Evolutionary conservation across 306 rosid species (phyloP).

Genomic region (Quercus wislizeni): DNA sequence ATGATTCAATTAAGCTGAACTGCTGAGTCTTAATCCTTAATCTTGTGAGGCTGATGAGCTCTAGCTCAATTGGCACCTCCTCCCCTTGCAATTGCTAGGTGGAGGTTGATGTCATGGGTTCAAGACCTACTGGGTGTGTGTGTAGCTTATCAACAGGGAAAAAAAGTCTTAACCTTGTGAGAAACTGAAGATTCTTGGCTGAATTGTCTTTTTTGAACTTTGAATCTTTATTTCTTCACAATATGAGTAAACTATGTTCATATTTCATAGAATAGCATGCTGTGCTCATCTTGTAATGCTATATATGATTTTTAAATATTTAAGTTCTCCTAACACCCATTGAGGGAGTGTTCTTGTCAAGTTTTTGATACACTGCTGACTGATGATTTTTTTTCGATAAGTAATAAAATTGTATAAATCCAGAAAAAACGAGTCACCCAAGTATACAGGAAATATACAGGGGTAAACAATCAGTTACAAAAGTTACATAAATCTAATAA

Average conservation of each 20-base stretch:
- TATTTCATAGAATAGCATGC: not conserved
- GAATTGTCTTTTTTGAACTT: conserved; percentile 11
- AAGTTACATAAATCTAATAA: too few species aligned
- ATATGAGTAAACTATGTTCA: not conserved
- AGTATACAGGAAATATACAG: too few species aligned
- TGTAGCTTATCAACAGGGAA: too few species aligned
- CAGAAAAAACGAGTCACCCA: too few species aligned
- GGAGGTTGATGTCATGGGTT: too few species aligned
- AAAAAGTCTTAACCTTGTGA: too few species aligned
- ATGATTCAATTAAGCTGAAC: not conserved
- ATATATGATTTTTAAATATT: not conserved
- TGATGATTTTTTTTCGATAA: too few species aligned
- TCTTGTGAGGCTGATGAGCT: not conserved
- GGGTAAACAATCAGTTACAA: too few species aligned
- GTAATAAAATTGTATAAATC: too few species aligned
- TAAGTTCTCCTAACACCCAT: not conserved
- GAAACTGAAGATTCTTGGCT: not conserved
- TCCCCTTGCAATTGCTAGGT: too few species aligned
- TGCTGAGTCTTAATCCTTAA: not conserved
- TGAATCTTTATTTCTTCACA: not conserved
- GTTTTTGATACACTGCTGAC: not conserved
- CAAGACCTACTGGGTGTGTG: too few species aligned
- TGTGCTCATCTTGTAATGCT: not conserved
- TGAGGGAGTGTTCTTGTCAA: not conserved
- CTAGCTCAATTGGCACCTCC: too few species aligned